Evolutionary conservation across 2,329 filamentous ascomycete species (phyloP).

Genomic region (Penicillium sp.): DNA sequence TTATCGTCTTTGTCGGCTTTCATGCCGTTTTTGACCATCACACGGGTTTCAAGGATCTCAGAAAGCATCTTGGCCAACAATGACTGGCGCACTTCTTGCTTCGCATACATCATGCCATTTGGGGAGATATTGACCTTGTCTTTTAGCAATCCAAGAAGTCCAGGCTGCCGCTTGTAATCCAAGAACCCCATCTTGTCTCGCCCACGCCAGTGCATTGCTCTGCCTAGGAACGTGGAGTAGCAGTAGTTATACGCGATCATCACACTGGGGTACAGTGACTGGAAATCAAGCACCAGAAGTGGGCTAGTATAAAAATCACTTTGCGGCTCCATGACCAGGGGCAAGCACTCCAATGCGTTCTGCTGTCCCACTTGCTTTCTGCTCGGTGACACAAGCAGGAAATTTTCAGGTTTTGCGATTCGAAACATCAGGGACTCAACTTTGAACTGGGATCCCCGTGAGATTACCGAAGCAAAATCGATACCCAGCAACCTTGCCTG

Average conservation of each 20-base stretch:
- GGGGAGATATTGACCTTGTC: constrained; percentile 89
- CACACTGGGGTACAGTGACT: constrained; percentile 91
- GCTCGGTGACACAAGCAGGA: constrained; percentile 83
- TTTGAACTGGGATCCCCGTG: constrained; percentile 94
- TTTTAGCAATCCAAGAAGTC: constrained; percentile 73
- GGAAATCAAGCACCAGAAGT: constrained; percentile 88
- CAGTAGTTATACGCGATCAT: constrained; percentile 99
- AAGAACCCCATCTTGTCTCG: constrained; percentile 92
- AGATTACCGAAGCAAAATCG: constrained; percentile 96
- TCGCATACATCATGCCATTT: constrained; percentile 95
- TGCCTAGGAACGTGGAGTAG: constrained; percentile 92
- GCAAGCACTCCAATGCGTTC: constrained; percentile 90
- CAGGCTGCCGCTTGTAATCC: constrained; percentile 74
- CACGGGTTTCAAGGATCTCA: constrained; percentile 90
- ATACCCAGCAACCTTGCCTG: constrained; percentile 90
- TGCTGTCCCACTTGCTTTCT: constrained; percentile 89
- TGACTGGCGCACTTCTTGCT: constrained; percentile 80
- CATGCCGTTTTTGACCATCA: constrained; percentile 99
- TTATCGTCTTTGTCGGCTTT: constrained; percentile 88
- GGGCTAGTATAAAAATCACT: constrained; percentile 92
- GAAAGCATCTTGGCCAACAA: constrained; percentile 93
- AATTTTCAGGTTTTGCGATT: constrained; percentile 95
- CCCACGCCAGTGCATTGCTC: constrained; percentile 83
- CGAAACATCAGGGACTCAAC: constrained; percentile 98
- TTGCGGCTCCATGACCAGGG: constrained; percentile 95